Percentiles rank a stretch among this genome's conserved stretches.
phyloP scores from a whole-genome alignment of 345 rosid species.

The Litchi chinensis region DNA sequence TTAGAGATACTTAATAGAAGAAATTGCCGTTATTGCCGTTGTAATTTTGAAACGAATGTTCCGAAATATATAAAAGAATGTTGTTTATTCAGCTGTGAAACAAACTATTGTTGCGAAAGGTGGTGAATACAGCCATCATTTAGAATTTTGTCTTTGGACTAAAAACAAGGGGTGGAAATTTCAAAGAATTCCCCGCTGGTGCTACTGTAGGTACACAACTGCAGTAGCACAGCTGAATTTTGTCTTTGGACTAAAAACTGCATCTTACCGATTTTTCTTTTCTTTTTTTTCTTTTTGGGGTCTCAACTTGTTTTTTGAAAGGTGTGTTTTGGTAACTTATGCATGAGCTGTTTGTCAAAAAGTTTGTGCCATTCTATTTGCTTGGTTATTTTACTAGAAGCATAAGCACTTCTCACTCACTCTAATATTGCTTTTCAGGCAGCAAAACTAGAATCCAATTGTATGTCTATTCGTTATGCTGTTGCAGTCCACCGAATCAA shows the following conservation, averaged over 20 bases:
- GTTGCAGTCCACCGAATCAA: constrained; percentile 88
- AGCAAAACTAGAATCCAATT: constrained; percentile 87
- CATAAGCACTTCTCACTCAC: constrained; percentile 4
- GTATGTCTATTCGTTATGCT: constrained; percentile 92
- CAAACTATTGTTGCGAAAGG: constrained; percentile 1
- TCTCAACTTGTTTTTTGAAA: not conserved
- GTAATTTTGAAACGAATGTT: not conserved
- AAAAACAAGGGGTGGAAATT: not conserved
- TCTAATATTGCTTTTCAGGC: constrained; percentile 53
- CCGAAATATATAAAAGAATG: not conserved
- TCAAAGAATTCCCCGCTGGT: not conserved
- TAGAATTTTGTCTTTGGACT: not conserved
- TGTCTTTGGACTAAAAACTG: no score
- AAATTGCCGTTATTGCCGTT: not conserved
- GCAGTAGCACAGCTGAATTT: no score
- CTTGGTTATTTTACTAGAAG: not conserved
- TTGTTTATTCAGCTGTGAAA: not conserved
- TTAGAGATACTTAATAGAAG: not conserved
- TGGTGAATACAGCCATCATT: constrained; percentile 3
- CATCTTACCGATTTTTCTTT: no score
- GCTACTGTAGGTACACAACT: not conserved
- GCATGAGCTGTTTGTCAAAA: not conserved
- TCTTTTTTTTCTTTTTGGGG: not conserved
- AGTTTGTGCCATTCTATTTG: not conserved
- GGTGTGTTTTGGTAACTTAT: not conserved